Base-by-base conservation (phyloP, 2,329 filamentous ascomycete species). In the Ceratocystis alfenasii region DNA sequence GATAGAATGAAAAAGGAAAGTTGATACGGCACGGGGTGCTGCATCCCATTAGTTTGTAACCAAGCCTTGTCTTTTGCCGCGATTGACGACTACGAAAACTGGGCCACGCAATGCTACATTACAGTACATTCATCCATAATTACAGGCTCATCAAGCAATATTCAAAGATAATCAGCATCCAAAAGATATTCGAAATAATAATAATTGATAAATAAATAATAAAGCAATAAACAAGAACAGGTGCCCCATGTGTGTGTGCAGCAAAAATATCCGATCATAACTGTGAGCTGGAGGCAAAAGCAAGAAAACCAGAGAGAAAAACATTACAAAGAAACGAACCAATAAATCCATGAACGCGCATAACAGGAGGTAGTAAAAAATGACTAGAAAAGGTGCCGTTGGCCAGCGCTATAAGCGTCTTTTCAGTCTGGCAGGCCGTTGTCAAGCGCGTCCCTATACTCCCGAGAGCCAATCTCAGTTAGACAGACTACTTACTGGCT, bases 311-410 rank as follows among this genome's bases (percentile, higher is more conserved):
- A 15, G 45, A 28, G 25, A 46, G 20, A 20, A 61, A 61, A 63
- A 44, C 33, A 64, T 20, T 48, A 20, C 8, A 64, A 57, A 36
- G 55, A 65, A 36, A 33, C 59, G 25, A 45, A 22, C n/a, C 60
- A 25, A 28, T 30, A 28, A 62, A 63, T 41, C 45, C n/a, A 36
- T 63, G 15, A 63, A 28, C 25, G 28, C 55, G 61, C 61, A 63
- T 30, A 63, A 63, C 25, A 63, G 33, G 53, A 30, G 55, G 28
- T n/a, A 20, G 17, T 48, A 63, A 63, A 17, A 63, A 12, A 50
- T 12, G 50, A 30, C 2, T 22, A 28, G 7, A 17, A 28, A 10
- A 8, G 10, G n/a, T 25, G 15, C 46, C 4, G 48, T 20, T 10
- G n/a, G 8, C 48, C 7, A 10, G 48, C 8, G 2, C 20, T 7